Evolutionary conservation across 1,284 basidiomycete species (phyloP).

Genomic region (Stereum hirsutum): DNA sequence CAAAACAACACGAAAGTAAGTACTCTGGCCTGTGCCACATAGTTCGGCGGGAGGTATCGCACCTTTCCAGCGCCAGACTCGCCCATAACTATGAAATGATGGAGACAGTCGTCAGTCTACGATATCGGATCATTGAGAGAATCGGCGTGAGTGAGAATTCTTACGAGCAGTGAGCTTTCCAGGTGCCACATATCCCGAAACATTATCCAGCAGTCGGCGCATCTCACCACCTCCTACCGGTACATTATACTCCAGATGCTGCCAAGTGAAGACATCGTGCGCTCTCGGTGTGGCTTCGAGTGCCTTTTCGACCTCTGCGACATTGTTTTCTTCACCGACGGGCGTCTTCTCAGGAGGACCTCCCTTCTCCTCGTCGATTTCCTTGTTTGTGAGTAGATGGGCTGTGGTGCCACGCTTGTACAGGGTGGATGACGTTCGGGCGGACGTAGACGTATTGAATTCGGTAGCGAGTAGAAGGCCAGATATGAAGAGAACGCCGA

Average conservation of each 20-base stretch:
- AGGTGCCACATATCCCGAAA: conserved; percentile 79
- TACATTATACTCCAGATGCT: conserved; percentile 54
- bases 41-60: conserved; percentile 25
- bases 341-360: conserved; percentile 19
- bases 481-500: conserved; percentile 35
- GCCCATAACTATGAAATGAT: no score
- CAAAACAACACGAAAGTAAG: conserved; percentile 22
- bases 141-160: no score
- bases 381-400: background rate
- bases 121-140: no score
- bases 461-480: conserved; percentile 46
- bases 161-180: conserved; percentile 70
- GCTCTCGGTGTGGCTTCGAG: conserved; percentile 12
- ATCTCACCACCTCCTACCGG: conserved; percentile 43
- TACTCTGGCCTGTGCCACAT: conserved; percentile 3
- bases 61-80: conserved; percentile 76
- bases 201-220: conserved; percentile 61
- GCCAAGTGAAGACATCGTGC: conserved; percentile 54
- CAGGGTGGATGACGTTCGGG: conserved; percentile 22
- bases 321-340: conserved; percentile 2
- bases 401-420: conserved; percentile 32
- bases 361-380: conserved; percentile 12
- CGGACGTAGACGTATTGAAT: conserved; percentile 25
- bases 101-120: no score
- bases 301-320: conserved; percentile 11